Evolutionary conservation across 2,329 filamentous ascomycete species (phyloP).

Genomic region (Penicillium sp.): DNA sequence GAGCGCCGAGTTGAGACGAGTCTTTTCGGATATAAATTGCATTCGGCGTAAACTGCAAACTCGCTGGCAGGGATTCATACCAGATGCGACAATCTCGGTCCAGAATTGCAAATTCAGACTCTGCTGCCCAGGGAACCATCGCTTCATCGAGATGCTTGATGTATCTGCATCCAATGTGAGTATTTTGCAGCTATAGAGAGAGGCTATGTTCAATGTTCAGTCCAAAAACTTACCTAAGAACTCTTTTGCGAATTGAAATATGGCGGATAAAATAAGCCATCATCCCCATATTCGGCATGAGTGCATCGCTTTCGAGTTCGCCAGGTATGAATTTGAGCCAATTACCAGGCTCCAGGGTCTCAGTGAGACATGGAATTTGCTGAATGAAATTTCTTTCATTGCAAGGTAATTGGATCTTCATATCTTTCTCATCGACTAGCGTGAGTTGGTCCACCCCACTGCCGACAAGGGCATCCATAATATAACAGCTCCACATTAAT

Average conservation of each 20-base stretch:
- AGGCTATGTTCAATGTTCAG: too few relatives aligned
- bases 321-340: slow-evolving; percentile 16
- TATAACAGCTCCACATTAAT: slow-evolving; percentile 35
- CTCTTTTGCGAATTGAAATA: slow-evolving; percentile 21
- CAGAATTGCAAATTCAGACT: slow-evolving; percentile 18
- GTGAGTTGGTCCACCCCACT: slow-evolving; percentile 34
- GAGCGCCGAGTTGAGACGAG: slow-evolving; percentile 20
- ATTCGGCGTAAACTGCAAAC: slow-evolving; percentile 19
- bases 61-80: slow-evolving; percentile 22
- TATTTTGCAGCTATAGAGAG: neutral
- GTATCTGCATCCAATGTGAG: slow-evolving; percentile 6
- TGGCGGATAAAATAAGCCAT: slow-evolving; percentile 25
- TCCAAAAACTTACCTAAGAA: slow-evolving; percentile 8
- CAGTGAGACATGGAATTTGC: slow-evolving; percentile 30
- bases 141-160: slow-evolving; percentile 24
- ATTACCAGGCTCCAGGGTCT: slow-evolving; percentile 23
- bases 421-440: slow-evolving; percentile 28
- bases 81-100: slow-evolving; percentile 22
- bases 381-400: slow-evolving; percentile 32
- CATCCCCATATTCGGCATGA: slow-evolving; percentile 22
- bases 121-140: slow-evolving; percentile 22
- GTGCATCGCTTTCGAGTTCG: slow-evolving; percentile 6
- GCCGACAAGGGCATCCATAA: slow-evolving; percentile 30
- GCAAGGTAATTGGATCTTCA: slow-evolving; percentile 35
- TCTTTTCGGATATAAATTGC: slow-evolving; percentile 24